Conservation (phyloP, 768 basidiomycete species). For the Mycena venus region DNA sequence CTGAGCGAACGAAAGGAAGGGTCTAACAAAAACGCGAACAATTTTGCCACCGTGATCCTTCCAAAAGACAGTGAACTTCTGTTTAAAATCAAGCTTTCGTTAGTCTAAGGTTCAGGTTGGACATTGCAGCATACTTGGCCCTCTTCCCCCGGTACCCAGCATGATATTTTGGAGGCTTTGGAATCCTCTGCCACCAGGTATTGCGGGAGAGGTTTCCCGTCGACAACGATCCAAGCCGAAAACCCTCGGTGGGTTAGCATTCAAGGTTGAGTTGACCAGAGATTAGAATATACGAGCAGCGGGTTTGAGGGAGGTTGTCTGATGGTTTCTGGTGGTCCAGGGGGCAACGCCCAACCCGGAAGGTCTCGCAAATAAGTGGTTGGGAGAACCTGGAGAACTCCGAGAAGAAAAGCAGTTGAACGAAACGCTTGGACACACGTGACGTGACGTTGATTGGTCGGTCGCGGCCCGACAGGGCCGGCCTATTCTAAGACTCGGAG, state of each 20-base stretch:
- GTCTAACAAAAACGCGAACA: no score
- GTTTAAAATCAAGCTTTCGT: slow-evolving; percentile 2
- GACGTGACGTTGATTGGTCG: no score
- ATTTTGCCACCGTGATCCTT: slow-evolving; percentile 66
- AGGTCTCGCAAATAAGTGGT: neutral
- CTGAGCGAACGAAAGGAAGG: no score
- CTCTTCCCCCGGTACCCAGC: slow-evolving; percentile 76
- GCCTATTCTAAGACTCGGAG: no score
- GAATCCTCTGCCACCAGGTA: slow-evolving; percentile 67
- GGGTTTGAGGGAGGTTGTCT: neutral
- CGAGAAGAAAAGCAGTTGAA: no score
- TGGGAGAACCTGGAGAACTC: neutral
- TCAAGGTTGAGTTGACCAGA: neutral
- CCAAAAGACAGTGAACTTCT: slow-evolving; percentile 78
- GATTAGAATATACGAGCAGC: neutral
- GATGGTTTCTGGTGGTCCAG: neutral
- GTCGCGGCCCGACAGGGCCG: no score
- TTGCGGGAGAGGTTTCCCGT: slow-evolving; percentile 64
- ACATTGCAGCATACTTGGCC: slow-evolving; percentile 60
- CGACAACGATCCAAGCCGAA: slow-evolving; percentile 77
- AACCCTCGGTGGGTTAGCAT: slow-evolving; percentile 74
- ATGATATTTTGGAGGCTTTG: slow-evolving; percentile 62
- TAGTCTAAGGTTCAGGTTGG: slow-evolving; percentile 2
- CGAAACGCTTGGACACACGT: no score
- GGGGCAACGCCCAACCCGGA: slow-evolving; percentile 18